Conservation (phyloP, 1,284 basidiomycete species). For the Phlebopus sp. region DNA sequence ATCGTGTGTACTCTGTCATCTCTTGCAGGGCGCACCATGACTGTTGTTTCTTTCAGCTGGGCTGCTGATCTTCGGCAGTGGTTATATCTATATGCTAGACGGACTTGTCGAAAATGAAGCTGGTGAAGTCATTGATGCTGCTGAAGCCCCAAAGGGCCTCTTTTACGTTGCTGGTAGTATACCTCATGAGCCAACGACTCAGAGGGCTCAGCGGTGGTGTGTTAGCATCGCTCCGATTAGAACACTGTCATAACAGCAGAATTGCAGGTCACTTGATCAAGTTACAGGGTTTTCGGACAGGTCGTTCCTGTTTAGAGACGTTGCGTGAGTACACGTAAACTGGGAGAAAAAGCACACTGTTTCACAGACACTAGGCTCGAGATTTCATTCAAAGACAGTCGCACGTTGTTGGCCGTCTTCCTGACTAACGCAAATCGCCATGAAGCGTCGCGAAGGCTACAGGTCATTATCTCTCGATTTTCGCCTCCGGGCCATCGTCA, state of each 20-base stretch:
- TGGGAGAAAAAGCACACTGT: background rate
- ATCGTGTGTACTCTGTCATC: slow-evolving; percentile 54
- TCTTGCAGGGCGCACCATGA: background rate
- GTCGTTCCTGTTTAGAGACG: slow-evolving; percentile 86
- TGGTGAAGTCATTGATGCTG: slow-evolving; percentile 87
- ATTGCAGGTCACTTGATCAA: slow-evolving; percentile 73
- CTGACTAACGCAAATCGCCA: slow-evolving; percentile 64
- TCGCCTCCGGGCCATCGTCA: slow-evolving; percentile 26
- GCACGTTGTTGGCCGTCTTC: slow-evolving; percentile 80
- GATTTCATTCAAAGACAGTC: slow-evolving; percentile 86
- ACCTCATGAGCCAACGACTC: slow-evolving; percentile 73
- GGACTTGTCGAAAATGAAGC: slow-evolving; percentile 87
- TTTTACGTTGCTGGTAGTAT: slow-evolving; percentile 85
- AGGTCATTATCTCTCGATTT: slow-evolving; percentile 40
- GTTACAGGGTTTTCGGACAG: slow-evolving; percentile 78
- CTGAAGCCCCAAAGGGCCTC: slow-evolving; percentile 80
- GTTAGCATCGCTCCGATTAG: slow-evolving; percentile 9
- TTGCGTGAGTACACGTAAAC: slow-evolving; percentile 59
- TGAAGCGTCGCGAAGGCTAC: slow-evolving; percentile 63
- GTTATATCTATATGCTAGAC: slow-evolving; percentile 88
- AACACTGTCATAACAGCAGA: no score
- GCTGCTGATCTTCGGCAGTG: slow-evolving; percentile 81
- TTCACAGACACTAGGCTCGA: slow-evolving; percentile 56
- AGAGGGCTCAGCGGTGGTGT: slow-evolving; percentile 78
- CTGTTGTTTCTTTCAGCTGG: slow-evolving; percentile 55